These are phyloP conservation scores for Clonostachys solani DNA, from an alignment of 2,329 filamentous ascomycete species.

Conservation along the genomic window DNA sequence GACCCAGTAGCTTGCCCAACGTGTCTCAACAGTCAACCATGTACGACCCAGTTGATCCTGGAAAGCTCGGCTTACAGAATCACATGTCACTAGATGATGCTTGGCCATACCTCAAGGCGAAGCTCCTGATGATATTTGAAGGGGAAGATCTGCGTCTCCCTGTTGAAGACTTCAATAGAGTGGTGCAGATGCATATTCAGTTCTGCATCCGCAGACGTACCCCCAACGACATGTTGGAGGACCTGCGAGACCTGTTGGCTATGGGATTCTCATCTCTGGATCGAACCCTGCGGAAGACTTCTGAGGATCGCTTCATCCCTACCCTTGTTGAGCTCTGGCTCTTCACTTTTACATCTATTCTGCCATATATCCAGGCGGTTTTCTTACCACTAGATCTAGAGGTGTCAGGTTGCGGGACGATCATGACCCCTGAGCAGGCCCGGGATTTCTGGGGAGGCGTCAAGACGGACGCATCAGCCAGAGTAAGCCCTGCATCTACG, in stretches of 20 bases:
- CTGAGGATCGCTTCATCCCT: slow-evolving; percentile 86
- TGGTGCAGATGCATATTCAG: slow-evolving; percentile 75
- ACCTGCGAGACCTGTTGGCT: slow-evolving; percentile 69
- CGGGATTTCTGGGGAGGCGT: slow-evolving; percentile 87
- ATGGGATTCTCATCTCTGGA: slow-evolving; percentile 85
- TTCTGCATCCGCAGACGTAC: slow-evolving; percentile 71
- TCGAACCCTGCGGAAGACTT: slow-evolving; percentile 70
- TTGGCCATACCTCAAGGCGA: slow-evolving; percentile 75
- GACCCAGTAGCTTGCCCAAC: slow-evolving; percentile 46
- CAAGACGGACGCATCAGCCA: slow-evolving; percentile 32
- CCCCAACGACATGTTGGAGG: slow-evolving; percentile 69
- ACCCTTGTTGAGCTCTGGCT: slow-evolving; percentile 92
- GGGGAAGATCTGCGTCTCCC: slow-evolving; percentile 76
- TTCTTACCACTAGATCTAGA: slow-evolving; percentile 92
- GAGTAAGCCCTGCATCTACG: slow-evolving; percentile 40
- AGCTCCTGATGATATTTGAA: slow-evolving; percentile 74
- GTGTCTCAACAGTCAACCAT: slow-evolving; percentile 36
- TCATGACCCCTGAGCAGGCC: slow-evolving; percentile 75
- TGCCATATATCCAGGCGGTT: slow-evolving; percentile 93
- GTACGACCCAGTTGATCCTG: slow-evolving; percentile 50
- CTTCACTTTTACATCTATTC: slow-evolving; percentile 81
- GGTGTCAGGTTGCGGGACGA: slow-evolving; percentile 76
- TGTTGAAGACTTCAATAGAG: slow-evolving; percentile 77
- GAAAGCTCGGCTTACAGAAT: slow-evolving; percentile 54
- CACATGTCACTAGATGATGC: slow-evolving; percentile 75